Base-by-base conservation (phyloP, 306 rosid species). In the Alnus glutinosa region DNA sequence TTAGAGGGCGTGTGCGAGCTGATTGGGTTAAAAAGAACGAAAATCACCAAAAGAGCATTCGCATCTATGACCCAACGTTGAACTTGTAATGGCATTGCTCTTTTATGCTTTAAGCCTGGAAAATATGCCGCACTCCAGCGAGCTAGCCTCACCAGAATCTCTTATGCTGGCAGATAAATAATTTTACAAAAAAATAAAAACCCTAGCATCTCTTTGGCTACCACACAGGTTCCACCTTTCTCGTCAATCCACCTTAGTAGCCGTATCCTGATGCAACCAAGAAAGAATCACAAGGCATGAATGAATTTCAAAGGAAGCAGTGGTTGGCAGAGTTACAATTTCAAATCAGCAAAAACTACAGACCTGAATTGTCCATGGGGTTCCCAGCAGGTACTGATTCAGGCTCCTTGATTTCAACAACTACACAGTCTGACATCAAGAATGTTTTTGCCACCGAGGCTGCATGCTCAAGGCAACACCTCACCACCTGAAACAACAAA, bases 401-500 rank as follows among this genome's bases (percentile, higher is more conserved):
- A 0, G 98, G 99, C 84, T 96, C 99, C 88, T 96, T 96, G 16
- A 96, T 96, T 90, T 96, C 99, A 55, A 93, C 99, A 77, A 96
- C 99, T 51, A 96, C 99, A 71, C 99, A 96, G 44, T 96, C 99
- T 7, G 99, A 96, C 99, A 96, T 96, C 64, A 96, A 82, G 89
- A 96, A 96, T 36, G 99, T 96, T 75, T 96, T 96, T 18, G 99
- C 99, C 36, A 96, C 99, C 7, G 99, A 96, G 47, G 98, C 78
- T 39, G 99, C 99, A 71, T 96, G 99, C 84, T 96, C 99, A 77
- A 96, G 84, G 88, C 99, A 96, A 92, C 99, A 96, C 80, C 99
- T 93, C 7, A 96, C 99, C 83, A 96, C 99, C 99, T 96, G 83
- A 42, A 12, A 14, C 28, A 66, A 16, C 13, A 42, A 44, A 52